phyloP scores from a whole-genome alignment of 257 asterid genomes.

The Ophiorrhiza pumila region DNA sequence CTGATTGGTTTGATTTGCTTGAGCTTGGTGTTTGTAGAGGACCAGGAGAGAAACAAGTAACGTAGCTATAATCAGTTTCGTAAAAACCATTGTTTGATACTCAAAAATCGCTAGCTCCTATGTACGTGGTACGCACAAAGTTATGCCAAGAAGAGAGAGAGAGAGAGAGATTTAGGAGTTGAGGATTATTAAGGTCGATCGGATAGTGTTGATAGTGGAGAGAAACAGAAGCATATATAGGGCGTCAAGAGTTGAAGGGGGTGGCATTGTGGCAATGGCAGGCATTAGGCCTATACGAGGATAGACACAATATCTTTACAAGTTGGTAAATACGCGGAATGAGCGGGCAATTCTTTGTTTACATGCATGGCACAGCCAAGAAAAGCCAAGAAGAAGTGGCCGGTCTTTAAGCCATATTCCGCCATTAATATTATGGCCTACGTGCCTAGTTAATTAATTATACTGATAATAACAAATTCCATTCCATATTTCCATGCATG shows the following conservation, averaged over 20 bases:
- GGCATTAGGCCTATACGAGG: constrained; percentile 14
- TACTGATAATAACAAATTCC: too few relatives aligned
- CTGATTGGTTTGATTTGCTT: constrained; percentile 43
- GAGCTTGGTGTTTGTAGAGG: constrained; percentile 44
- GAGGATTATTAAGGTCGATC: background rate
- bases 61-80: constrained; percentile 36
- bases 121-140: background rate
- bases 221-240: constrained; percentile 13
- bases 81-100: constrained; percentile 38
- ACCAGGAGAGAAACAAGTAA: constrained; percentile 39
- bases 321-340: constrained; percentile 20
- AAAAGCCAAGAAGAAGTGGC: too few relatives aligned
- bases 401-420: too few relatives aligned
- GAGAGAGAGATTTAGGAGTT: background rate
- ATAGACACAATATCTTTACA: too few relatives aligned
- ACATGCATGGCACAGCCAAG: too few relatives aligned
- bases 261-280: too few relatives aligned
- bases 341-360: too few relatives aligned
- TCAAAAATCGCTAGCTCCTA: background rate
- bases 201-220: background rate
- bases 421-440: too few relatives aligned
- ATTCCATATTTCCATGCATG: too few relatives aligned
- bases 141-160: background rate
- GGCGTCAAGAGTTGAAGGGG: background rate
- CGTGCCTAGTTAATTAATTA: too few relatives aligned